Evolutionary conservation across 495 filamentous ascomycete genomes (phyloP).

Genomic region (Aspergillus cristatus): DNA sequence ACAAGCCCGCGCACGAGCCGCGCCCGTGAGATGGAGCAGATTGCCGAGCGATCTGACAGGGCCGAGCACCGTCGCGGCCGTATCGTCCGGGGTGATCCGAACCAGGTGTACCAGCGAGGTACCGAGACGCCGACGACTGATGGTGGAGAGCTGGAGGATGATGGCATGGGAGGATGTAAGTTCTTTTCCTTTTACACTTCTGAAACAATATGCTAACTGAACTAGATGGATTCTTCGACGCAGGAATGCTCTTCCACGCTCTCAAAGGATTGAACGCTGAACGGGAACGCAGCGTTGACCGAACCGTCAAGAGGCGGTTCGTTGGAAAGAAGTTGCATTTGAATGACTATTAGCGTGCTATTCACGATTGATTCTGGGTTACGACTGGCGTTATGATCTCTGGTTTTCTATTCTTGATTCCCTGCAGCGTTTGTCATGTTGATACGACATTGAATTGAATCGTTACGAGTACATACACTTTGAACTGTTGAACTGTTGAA

Average conservation of each 20-base stretch:
- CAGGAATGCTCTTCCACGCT: conserved; percentile 83
- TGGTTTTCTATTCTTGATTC: no score
- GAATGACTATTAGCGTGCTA: conserved; percentile 51
- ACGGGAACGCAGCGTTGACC: conserved; percentile 35
- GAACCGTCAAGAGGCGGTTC: conserved; percentile 46
- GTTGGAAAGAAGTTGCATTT: conserved; percentile 74
- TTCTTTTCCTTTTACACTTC: conserved; percentile 6
- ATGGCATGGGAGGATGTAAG: conserved; percentile 90
- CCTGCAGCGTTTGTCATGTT: no score
- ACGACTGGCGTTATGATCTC: no score
- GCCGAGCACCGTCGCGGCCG: conserved; percentile 33
- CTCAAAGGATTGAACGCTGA: conserved; percentile 56
- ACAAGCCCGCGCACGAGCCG: conserved; percentile 47
- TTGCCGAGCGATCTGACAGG: conserved; percentile 32
- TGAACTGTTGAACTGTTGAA: no score
- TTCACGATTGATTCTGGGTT: no score
- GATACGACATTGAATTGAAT: no score
- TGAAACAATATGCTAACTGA: conserved; percentile 14
- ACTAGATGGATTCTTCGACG: conserved; percentile 91
- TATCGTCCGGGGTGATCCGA: conserved; percentile 35
- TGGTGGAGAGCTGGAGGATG: conserved; percentile 66
- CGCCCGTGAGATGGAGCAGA: conserved; percentile 57
- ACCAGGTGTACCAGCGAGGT: conserved; percentile 19
- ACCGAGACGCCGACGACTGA: conserved; percentile 48
- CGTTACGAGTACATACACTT: no score